phyloP scores from a whole-genome alignment of 2,329 filamentous ascomycete genomes.

The Colletotrichum incanum region DNA sequence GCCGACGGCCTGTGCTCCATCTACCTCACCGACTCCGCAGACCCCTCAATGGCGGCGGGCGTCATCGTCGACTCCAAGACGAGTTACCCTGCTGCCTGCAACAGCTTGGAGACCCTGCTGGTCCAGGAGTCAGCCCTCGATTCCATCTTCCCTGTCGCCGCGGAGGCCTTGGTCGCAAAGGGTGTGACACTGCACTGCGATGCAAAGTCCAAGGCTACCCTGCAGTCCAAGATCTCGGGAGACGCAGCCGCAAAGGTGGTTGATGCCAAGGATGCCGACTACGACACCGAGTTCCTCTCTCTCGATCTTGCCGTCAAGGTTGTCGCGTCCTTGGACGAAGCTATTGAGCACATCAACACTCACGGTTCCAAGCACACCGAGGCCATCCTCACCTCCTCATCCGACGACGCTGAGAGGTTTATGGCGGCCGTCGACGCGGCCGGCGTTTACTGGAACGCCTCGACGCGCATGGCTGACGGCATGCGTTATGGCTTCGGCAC shows the following conservation, averaged over 20 bases:
- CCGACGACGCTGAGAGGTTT: constrained; percentile 82
- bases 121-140: constrained; percentile 81
- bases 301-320: constrained; percentile 88
- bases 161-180: constrained; percentile 80
- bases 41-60: constrained; percentile 78
- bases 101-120: constrained; percentile 91
- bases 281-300: constrained; percentile 89
- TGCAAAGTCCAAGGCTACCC: constrained; percentile 73
- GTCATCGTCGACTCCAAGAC: constrained; percentile 94
- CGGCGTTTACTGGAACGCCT: constrained; percentile 97
- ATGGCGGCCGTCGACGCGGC: constrained; percentile 89
- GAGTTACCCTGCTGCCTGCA: constrained; percentile 95
- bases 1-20: constrained; percentile 93
- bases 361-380: constrained; percentile 97
- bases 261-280: constrained; percentile 80
- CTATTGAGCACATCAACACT: constrained; percentile 89
- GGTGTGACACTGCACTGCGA: constrained; percentile 91
- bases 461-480: constrained; percentile 93
- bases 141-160: constrained; percentile 77
- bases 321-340: constrained; percentile 77
- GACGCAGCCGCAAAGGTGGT: constrained; percentile 66
- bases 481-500: constrained; percentile 98
- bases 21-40: constrained; percentile 86
- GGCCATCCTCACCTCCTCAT: constrained; percentile 83
- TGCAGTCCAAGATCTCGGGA: constrained; percentile 57